phyloP scores from a whole-genome alignment of 2,329 filamentous ascomycete species.

The Calonectria multiphialidica region DNA sequence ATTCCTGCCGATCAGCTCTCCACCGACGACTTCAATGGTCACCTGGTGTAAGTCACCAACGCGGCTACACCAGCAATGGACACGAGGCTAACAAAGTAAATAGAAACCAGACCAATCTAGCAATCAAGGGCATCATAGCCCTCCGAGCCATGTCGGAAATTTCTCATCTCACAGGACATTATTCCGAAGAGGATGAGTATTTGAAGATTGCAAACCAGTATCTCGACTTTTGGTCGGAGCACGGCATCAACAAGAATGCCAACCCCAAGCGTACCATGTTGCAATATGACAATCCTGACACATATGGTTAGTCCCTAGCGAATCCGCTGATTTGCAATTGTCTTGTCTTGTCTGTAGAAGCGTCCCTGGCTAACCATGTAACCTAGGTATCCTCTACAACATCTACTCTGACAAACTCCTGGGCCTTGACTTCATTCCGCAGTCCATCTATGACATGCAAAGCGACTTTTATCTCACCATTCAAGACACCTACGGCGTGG shows the following conservation, averaged over 20 bases:
- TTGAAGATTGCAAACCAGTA: conserved; percentile 75
- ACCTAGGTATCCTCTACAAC: conserved; percentile 74
- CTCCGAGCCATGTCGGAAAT: conserved; percentile 85
- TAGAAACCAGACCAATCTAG: conserved; percentile 82
- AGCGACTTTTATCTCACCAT: conserved; percentile 80
- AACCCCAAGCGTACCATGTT: conserved; percentile 77
- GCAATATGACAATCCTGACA: conserved; percentile 75
- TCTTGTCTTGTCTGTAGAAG: no score
- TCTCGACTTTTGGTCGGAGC: conserved; percentile 77
- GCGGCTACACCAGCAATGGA: no score
- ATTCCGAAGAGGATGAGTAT: conserved; percentile 69
- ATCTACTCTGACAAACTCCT: conserved; percentile 84
- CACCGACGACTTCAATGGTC: conserved; percentile 86
- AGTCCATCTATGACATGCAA: conserved; percentile 82
- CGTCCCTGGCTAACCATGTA: not conserved
- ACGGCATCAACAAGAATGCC: conserved; percentile 76
- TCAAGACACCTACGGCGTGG: conserved; percentile 81
- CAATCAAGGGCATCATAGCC: conserved; percentile 86
- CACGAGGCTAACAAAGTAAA: not conserved
- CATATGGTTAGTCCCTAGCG: conserved; percentile 52
- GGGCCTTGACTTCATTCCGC: conserved; percentile 81
- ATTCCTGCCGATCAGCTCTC: conserved; percentile 83
- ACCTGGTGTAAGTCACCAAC: conserved; percentile 3
- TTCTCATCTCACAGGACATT: conserved; percentile 70
- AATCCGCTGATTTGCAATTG: no score